phyloP scores from a whole-genome alignment of 148 eudicot genomes.

The Fagopyrum esculentum region DNA sequence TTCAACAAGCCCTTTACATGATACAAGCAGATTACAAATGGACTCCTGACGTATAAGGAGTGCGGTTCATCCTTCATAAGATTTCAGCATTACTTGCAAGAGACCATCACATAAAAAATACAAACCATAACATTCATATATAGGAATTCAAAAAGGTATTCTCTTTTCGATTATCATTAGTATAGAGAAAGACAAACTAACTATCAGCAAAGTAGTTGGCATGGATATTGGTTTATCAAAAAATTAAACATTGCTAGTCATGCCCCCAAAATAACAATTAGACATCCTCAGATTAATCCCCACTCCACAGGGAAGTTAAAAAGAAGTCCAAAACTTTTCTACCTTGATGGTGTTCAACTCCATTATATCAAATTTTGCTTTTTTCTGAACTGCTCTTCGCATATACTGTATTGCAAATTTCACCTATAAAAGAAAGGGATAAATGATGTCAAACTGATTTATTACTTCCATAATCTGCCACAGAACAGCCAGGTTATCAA shows the following conservation, averaged over 20 bases:
- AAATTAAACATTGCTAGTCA: background rate
- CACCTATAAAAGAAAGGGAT: slow-evolving; percentile 38
- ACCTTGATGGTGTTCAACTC: slow-evolving; percentile 93
- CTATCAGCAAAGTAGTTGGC: background rate
- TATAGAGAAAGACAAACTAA: background rate
- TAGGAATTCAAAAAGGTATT: background rate
- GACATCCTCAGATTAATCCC: background rate
- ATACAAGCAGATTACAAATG: background rate
- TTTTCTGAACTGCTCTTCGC: slow-evolving; percentile 86
- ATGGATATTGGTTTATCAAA: background rate
- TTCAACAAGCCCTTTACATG: background rate
- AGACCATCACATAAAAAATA: slow-evolving; percentile 2
- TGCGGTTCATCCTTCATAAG: background rate
- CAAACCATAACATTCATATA: slow-evolving; percentile 8
- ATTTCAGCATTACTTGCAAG: background rate
- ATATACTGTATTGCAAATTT: slow-evolving; percentile 98
- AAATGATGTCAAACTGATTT: background rate
- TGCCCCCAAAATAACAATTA: background rate
- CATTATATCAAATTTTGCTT: slow-evolving; percentile 90
- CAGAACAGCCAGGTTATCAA: background rate
- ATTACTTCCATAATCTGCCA: background rate
- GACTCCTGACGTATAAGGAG: too few species aligned
- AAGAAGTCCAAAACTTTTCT: background rate
- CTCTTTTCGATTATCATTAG: background rate
- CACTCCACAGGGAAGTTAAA: background rate